Conservation (phyloP, 2,329 filamentous ascomycete species). For the Arthrobotrys megalospora region DNA sequence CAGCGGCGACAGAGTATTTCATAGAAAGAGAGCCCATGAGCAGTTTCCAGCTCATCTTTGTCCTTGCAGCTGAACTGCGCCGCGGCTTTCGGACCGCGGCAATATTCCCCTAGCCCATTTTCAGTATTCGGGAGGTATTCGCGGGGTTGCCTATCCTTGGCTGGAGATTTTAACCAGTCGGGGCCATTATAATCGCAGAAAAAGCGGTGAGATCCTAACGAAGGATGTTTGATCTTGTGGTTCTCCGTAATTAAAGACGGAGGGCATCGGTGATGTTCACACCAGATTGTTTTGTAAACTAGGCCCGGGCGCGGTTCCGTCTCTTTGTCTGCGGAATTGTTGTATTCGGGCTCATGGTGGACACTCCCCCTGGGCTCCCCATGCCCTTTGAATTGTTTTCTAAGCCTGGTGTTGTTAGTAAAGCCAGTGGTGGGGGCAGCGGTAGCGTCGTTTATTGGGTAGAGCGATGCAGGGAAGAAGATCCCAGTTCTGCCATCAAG, state of each 20-base stretch:
- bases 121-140: background rate
- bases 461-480: constrained; percentile 36
- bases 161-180: background rate
- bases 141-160: background rate
- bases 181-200: background rate
- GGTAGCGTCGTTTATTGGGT: background rate
- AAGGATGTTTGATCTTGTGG: background rate
- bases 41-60: background rate
- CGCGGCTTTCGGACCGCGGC: background rate
- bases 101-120: background rate
- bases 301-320: background rate
- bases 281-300: constrained; percentile 38
- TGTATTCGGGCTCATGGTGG: background rate
- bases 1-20: constrained; percentile 21
- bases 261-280: constrained; percentile 44
- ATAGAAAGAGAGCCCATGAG: constrained; percentile 30
- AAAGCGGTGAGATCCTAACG: background rate
- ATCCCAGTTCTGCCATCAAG: constrained; percentile 31
- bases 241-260: background rate
- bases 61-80: no score
- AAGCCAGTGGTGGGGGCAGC: background rate
- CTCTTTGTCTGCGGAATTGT: background rate
- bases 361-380: background rate
- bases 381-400: background rate
- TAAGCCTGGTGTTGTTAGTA: background rate